phyloP scores from a whole-genome alignment of 148 eudicot species.

The Selenicereus undatus region DNA sequence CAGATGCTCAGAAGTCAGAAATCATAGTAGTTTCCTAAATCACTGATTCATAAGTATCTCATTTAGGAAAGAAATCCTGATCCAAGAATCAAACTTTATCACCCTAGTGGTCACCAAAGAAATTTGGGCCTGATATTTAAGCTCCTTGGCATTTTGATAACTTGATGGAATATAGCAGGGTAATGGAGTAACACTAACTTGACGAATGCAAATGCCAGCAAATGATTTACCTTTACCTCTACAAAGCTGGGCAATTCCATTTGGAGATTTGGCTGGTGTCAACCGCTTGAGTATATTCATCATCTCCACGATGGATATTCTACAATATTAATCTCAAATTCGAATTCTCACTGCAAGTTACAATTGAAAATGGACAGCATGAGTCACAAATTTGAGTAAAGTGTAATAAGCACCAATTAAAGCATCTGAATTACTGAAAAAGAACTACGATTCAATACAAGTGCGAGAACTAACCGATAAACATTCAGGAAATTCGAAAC shows the following conservation, averaged over 20 bases:
- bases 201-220: not conserved
- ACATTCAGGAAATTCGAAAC: not conserved
- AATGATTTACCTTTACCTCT: slow-evolving; percentile 39
- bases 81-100: not conserved
- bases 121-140: not conserved
- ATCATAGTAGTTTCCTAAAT: not conserved
- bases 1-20: not conserved
- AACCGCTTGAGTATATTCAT: slow-evolving; percentile 56
- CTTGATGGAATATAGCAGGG: not conserved
- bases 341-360: not conserved
- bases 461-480: not conserved
- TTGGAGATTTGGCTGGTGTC: slow-evolving; percentile 26
- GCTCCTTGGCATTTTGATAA: not conserved
- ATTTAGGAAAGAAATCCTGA: not conserved
- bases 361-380: not conserved
- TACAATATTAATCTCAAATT: not conserved
- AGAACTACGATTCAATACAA: not conserved
- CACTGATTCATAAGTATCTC: not conserved
- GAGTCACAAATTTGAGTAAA: not conserved
- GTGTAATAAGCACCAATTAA: not conserved
- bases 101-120: not conserved
- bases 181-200: not conserved
- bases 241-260: slow-evolving; percentile 22
- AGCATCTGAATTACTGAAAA: not conserved
- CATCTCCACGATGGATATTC: not conserved